Conservation (phyloP, 352 stramenopile genomes). For the Pythium brassicae region DNA sequence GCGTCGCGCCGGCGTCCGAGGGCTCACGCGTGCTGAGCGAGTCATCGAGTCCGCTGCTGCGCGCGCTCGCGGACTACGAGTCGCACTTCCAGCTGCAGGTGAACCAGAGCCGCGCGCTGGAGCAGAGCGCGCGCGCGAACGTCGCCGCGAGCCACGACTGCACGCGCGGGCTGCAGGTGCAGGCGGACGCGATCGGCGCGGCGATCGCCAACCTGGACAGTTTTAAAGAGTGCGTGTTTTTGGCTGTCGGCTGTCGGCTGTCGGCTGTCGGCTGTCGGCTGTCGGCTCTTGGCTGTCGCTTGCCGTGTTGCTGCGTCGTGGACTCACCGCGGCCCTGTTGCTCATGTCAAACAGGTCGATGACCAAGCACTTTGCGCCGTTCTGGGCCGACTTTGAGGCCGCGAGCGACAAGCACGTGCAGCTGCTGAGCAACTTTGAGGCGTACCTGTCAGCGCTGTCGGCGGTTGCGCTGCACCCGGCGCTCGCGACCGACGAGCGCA, state of each 20-base stretch:
- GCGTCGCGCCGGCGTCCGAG: constrained; percentile 55
- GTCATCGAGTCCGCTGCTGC: constrained; percentile 73
- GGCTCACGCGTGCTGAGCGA: constrained; percentile 68
- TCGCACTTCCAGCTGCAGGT: constrained; percentile 76
- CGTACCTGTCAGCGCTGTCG: constrained; percentile 48
- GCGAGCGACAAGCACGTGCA: constrained; percentile 52
- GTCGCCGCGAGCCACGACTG: constrained; percentile 51
- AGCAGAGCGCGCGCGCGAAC: constrained; percentile 48
- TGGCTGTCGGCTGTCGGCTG: background rate
- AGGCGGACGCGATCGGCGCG: constrained; percentile 64
- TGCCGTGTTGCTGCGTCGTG: too few species aligned
- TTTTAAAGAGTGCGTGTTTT: constrained; percentile 40
- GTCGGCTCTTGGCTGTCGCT: background rate
- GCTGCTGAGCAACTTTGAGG: constrained; percentile 68
- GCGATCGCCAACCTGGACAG: constrained; percentile 77
- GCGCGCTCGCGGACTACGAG: constrained; percentile 77
- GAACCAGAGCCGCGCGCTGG: constrained; percentile 58
- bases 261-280: background rate
- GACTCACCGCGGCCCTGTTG: background rate
- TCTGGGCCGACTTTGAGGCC: constrained; percentile 72
- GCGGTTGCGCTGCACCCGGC: constrained; percentile 64
- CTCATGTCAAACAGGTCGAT: constrained; percentile 34
- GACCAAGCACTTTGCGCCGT: constrained; percentile 77
- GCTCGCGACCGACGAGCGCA: constrained; percentile 45
- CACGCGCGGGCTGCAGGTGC: constrained; percentile 51